Evolutionary conservation across 345 rosid genomes (phyloP), one percentile per base, ranked within the genome.

Genomic region (Ceriops tagal): DNA sequence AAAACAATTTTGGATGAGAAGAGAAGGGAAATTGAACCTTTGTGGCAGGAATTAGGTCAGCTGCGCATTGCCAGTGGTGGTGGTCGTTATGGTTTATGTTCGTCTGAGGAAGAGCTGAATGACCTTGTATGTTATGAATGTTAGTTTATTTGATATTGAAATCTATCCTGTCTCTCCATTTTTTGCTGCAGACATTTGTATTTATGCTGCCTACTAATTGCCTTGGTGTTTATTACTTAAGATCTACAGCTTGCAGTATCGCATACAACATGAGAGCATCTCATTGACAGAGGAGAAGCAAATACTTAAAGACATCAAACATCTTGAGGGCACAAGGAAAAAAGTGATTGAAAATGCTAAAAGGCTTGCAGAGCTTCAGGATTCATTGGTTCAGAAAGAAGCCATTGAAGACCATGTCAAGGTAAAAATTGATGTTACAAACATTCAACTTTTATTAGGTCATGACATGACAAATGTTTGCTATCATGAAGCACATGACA

Each of bases 201-300:
- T 58, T 22, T 24, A 30, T 24, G 49, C 49, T 15, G 19, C 49
- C 49, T 43, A 62, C 4, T 31, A 68, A n/a, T 67, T 27, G 70
- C 37, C 59, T 71, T 24, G 27, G 34, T 32, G 26, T 71, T 75
- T 76, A 64, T 69, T 61, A 71, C 77, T 77, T 74, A 83, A 96
- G 99, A 96, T 92, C 64, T 79, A 75, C 80, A 82, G 92, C 76
- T 85, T 79, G 78, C 83, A 90, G 46, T 96, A 89, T 63, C 90
- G 85, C 67, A 92, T 96, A 55, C 93, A 92, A 75, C 99, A 96
- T 59, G 97, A 92, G 73, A 92, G 98, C 85, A 96, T 92, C 74
- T 78, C 96, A 7, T 70, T 96, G 74, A 58, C 90, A 0, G 98
- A 96, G 84, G 99, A 96, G 85, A 96, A 96, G 84, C 91, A 96